Evolutionary conservation across 225 moss, liverwort and hornwort species (phyloP).

Genomic region (Bryoerythrophyllum caledonicum): DNA sequence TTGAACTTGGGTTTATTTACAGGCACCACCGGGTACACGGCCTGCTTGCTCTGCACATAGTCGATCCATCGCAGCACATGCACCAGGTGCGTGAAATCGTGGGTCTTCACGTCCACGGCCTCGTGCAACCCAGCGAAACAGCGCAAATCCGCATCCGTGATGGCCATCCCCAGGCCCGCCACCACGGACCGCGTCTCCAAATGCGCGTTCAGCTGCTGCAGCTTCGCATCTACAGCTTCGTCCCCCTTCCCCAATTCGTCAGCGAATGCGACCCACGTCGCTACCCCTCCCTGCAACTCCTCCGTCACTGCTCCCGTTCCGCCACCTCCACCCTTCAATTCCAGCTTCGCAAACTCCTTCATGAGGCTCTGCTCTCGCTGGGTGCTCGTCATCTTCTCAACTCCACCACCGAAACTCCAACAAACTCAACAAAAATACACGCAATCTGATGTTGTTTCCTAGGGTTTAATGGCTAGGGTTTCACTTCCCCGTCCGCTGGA

Average conservation of each 20-base stretch:
- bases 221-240: constrained; percentile 15
- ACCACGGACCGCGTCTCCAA: constrained; percentile 44
- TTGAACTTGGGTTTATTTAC: constrained; percentile 37
- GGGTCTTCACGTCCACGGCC: constrained; percentile 12
- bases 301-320: constrained; percentile 26
- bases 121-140: constrained; percentile 39
- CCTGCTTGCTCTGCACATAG: constrained; percentile 37
- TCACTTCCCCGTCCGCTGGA: not conserved
- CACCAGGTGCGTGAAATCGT: constrained; percentile 25
- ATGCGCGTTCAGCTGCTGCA: constrained; percentile 40
- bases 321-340: not conserved
- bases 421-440: too few relatives aligned
- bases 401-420: not conserved
- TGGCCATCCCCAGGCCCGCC: constrained; percentile 32
- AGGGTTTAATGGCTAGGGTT: constrained; percentile 17
- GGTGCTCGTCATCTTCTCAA: constrained; percentile 7
- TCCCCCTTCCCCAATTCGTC: too few relatives aligned
- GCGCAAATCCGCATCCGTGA: constrained; percentile 41
- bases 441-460: not conserved
- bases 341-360: not conserved
- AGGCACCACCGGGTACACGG: constrained; percentile 31
- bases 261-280: constrained; percentile 23
- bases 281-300: constrained; percentile 23
- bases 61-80: constrained; percentile 49
- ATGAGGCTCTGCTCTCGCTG: constrained; percentile 8